A percentile compares a stretch with the other conserved stretches of the same genome.
Evolutionary conservation across 768 basidiomycete genomes (phyloP).

Genomic region (Lactarius vividus): DNA sequence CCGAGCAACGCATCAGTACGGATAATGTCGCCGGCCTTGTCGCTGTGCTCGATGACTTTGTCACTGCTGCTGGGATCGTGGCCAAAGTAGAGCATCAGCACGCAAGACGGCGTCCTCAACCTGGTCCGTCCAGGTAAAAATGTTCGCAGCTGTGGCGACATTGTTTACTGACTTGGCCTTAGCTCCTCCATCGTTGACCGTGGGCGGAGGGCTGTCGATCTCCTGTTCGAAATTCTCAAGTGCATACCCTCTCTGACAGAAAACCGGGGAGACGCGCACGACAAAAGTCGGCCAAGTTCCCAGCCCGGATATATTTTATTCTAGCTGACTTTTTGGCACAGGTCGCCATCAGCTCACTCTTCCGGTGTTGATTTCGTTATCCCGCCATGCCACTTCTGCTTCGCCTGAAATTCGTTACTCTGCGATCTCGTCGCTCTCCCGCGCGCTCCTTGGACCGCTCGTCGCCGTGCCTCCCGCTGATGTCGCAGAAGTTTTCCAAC

Average conservation of each 20-base stretch:
- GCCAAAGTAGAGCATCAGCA: slow-evolving; percentile 56
- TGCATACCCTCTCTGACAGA: slow-evolving; percentile 60
- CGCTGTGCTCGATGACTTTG: slow-evolving; percentile 84
- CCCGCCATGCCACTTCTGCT: slow-evolving; percentile 22
- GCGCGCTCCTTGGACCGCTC: slow-evolving; percentile 28
- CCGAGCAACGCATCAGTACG: slow-evolving; percentile 54
- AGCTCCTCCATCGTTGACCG: slow-evolving; percentile 79
- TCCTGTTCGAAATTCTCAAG: slow-evolving; percentile 70
- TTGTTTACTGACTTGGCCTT: slow-evolving; percentile 17
- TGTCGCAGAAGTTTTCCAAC: slow-evolving; percentile 83
- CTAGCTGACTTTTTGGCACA: not conserved
- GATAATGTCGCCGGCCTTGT: slow-evolving; percentile 84
- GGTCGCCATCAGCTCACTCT: slow-evolving; percentile 27
- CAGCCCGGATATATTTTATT: not conserved
- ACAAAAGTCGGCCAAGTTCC: slow-evolving; percentile 39
- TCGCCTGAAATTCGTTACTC: slow-evolving; percentile 24
- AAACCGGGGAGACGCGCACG: slow-evolving; percentile 36
- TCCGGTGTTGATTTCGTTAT: slow-evolving; percentile 20
- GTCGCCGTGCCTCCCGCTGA: slow-evolving; percentile 47
- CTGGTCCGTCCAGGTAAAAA: slow-evolving; percentile 52
- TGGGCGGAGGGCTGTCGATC: slow-evolving; percentile 79
- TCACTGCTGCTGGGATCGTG: slow-evolving; percentile 62
- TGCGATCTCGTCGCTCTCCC: slow-evolving; percentile 64
- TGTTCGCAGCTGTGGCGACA: slow-evolving; percentile 1
- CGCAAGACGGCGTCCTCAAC: slow-evolving; percentile 48